Percentiles rank a stretch among this genome's conserved stretches.
Evolutionary conservation across 163 green algal genomes (phyloP).

Genomic region (Scenedesmus sp.): DNA sequence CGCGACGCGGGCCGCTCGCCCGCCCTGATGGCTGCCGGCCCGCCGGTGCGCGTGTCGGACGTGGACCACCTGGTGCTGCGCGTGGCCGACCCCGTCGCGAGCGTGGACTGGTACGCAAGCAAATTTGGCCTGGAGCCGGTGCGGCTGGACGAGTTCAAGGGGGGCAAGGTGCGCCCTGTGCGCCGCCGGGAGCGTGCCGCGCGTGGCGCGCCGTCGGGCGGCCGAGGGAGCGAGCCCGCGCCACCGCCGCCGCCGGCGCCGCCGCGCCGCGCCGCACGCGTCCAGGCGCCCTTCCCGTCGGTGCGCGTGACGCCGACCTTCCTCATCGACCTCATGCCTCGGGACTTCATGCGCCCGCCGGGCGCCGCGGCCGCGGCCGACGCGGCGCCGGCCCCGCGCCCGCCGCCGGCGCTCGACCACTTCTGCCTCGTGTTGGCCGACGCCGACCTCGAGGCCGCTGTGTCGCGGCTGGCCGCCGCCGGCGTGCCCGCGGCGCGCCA

Average conservation of each 20-base stretch:
- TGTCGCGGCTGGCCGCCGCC: conserved; percentile 15
- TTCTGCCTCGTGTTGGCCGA: conserved; percentile 20
- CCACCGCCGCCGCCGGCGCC: neutral
- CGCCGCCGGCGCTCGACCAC: conserved; percentile 11
- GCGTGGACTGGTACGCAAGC: conserved; percentile 21
- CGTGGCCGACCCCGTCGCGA: conserved; percentile 13
- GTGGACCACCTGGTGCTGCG: conserved; percentile 39
- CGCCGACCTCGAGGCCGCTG: conserved; percentile 11
- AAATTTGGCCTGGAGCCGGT: conserved; percentile 29
- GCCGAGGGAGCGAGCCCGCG: neutral
- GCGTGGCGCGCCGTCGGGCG: neutral
- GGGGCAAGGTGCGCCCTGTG: neutral
- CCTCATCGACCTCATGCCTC: conserved; percentile 26
- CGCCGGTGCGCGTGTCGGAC: neutral
- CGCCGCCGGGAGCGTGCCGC: neutral
- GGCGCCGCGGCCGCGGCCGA: no score
- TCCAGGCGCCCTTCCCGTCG: conserved; percentile 17
- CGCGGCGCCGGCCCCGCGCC: no score
- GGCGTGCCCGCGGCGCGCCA: conserved; percentile 32
- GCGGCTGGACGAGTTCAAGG: conserved; percentile 24
- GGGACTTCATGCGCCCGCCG: no score
- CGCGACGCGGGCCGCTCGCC: no score
- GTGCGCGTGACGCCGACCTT: conserved; percentile 24
- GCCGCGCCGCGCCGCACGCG: neutral
- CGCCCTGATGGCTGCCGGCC: neutral